Conservation (phyloP, 2,329 filamentous ascomycete genomes). For the Cytospora leucostoma region DNA sequence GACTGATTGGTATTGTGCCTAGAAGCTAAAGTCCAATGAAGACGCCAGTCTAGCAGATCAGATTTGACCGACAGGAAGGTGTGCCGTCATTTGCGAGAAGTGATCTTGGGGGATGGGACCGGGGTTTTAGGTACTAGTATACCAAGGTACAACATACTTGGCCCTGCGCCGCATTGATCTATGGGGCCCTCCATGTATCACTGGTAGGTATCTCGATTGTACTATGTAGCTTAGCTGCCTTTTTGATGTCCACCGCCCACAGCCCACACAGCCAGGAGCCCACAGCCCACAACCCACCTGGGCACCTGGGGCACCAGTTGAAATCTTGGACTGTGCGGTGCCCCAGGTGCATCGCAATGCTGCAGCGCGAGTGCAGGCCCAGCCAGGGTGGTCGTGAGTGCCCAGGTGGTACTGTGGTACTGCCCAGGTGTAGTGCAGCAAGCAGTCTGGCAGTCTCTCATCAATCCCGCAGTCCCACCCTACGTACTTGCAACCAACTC, state of each 20-base stretch:
- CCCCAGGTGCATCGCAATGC: background rate
- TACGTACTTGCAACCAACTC: background rate
- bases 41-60: background rate
- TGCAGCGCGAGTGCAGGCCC: background rate
- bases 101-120: slow-evolving; percentile 19
- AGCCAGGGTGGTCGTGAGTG: no score
- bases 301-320: background rate
- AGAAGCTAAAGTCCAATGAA: background rate
- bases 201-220: slow-evolving; percentile 16
- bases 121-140: no score
- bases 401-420: no score
- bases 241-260: background rate
- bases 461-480: background rate
- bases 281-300: background rate
- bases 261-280: slow-evolving; percentile 7
- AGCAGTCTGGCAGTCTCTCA: background rate
- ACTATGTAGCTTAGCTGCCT: background rate
- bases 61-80: background rate
- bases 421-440: background rate
- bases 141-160: no score
- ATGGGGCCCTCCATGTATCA: background rate
- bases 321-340: background rate
- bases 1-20: no score
- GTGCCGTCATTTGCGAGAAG: slow-evolving; percentile 22
- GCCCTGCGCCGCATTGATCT: background rate